Evolutionary conservation across 1,284 basidiomycete species (phyloP).

Genomic region (Heterobasidion parviporum): DNA sequence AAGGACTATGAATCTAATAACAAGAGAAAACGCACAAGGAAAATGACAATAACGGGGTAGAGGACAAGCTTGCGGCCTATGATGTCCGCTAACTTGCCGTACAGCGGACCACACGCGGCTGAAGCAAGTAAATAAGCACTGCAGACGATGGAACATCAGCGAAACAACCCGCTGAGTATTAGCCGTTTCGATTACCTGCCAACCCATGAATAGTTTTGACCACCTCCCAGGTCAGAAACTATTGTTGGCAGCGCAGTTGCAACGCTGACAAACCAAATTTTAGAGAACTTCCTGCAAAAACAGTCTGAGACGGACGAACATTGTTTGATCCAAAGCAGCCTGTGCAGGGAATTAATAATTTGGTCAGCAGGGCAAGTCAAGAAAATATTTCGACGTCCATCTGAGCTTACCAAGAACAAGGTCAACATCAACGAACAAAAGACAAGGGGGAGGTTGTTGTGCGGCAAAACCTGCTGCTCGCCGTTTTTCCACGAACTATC

Average conservation of each 20-base stretch:
- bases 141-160: background rate
- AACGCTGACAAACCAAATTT: constrained; percentile 22
- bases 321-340: constrained; percentile 30
- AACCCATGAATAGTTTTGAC: constrained; percentile 67
- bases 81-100: constrained; percentile 65
- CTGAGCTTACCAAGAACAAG: constrained; percentile 25
- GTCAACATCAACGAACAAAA: constrained; percentile 32
- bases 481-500: constrained; percentile 25
- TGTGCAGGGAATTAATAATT: background rate
- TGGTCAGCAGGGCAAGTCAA: too few species aligned
- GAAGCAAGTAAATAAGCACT: constrained; percentile 74
- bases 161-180: too few species aligned
- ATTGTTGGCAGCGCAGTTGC: constrained; percentile 79
- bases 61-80: constrained; percentile 60
- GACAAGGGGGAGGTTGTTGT: constrained; percentile 32
- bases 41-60: constrained; percentile 58
- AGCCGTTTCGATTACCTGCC: constrained; percentile 40
- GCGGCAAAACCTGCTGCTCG: constrained; percentile 31
- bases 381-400: background rate
- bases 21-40: constrained; percentile 41
- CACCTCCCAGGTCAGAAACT: constrained; percentile 59
- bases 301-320: background rate
- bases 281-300: background rate
- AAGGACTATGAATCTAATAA: too few species aligned
- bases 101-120: constrained; percentile 59